Base-by-base conservation (phyloP, 1,284 basidiomycete genomes). In the Puccinia coronata region DNA sequence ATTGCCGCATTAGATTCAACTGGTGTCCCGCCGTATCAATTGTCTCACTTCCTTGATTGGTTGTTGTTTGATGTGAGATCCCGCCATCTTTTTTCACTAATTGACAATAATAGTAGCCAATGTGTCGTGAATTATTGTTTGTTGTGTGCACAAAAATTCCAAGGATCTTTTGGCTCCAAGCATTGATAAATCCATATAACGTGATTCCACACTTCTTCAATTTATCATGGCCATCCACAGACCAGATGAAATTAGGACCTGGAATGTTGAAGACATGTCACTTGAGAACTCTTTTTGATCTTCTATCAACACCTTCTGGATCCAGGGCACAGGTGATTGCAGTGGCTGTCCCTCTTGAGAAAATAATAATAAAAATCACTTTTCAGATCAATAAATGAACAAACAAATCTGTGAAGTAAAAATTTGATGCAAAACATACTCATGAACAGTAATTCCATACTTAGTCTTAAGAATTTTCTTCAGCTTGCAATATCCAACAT, bases 181-280 rank as follows among this genome's bases (percentile, higher is more conserved):
- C 59, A 23, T 63, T 20, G 1, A 63, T n/a, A n/a, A 49, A 18
- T 18, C 69, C 39, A 11, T 49, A 71, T 1, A 71, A 18, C 1
- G 5, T 8, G 0, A 71, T 49, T 34, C 69, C 20, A 49, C 4
- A 71, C 12, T 16, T 18, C 3, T 49, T 47, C 8, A 71, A 49
- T 23, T 71, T 71, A 28, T 71, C 67, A 43, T 70, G 67, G 9
- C 67, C 67, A 70, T 70, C 67, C n/a, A 12, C 2, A 8, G 67
- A 11, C 67, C 67, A 70, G 12, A 70, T 36, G 20, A 18, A 14
- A n/a, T 71, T 71, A 20, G 43, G 41, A 25, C 41, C 69, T 49
- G 16, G 43, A 23, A 34, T 63, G 16, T 34, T 18, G 31, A 2
- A 39, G 34, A 6, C 28, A 31, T 12, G 59, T 18, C 2, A 34